Evolutionary conservation across 192 early-diverging fungal species (phyloP), one percentile per base, ranked within the genome.

Genomic region (Gonapodya sp.): DNA sequence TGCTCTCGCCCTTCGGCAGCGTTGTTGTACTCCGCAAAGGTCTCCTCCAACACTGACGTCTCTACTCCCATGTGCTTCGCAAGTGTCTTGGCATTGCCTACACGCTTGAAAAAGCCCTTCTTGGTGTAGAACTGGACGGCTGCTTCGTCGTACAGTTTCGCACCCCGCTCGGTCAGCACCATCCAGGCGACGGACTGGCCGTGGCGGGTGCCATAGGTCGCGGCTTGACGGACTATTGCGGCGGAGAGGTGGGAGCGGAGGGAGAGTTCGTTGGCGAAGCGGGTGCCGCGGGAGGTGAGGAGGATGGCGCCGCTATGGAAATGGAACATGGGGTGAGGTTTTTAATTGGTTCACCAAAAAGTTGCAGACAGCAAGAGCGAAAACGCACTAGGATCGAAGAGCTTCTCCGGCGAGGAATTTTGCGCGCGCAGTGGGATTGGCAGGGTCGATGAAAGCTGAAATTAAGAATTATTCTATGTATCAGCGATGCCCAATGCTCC

Each of bases 321-420:
- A 24, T 64, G 46, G 46, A 64, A 64, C 8, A 24, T 64, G 46
- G 46, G 8, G 46, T 16, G 46, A 24, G 24, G 8, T 64, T 8
- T 8, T 16, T 8, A 24, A 64, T 16, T 8, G 46, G 46, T 16
- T 8, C 8, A 8, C 8, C 46, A 64, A 64, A 64, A 64, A 64
- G 46, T 16, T 16, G 24, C 46, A 24, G 46, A 16, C 8, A 8
- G 24, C 8, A 64, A 64, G 46, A 24, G 8, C 8, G 46, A 24
- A 64, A 24, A 64, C 46, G 8, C 46, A 64, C 46, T 81, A 64
- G 34, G 73, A 64, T 34, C 80, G 80, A 31, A 81, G 79, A 18
- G 80, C 80, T 64, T 81, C 80, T 33, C 74, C 36, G 8, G 80
- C 80, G 73, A 81, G 79, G 35, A 81, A 46, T 64, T 81, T 81